Percentiles rank a stretch among this genome's conserved stretches.
Evolutionary conservation across 1,284 basidiomycete species (phyloP).

Genomic region (Polyporus tsugae): DNA sequence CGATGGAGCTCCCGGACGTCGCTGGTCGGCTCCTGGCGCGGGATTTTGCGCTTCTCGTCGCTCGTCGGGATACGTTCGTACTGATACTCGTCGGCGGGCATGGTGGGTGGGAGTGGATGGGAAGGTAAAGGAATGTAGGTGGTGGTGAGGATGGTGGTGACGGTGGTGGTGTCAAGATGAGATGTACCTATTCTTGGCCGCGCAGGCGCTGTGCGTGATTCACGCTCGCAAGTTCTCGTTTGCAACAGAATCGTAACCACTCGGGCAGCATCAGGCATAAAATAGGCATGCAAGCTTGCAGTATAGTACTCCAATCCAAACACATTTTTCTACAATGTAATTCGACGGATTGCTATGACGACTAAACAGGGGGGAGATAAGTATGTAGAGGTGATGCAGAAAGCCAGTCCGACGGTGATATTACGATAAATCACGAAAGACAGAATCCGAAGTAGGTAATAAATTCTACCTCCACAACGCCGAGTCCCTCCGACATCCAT

Average conservation of each 20-base stretch:
- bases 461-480: neutral
- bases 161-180: slow-evolving; percentile 11
- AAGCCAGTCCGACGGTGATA: neutral
- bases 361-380: neutral
- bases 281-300: neutral
- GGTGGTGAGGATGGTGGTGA: neutral
- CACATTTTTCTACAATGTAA: neutral
- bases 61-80: slow-evolving; percentile 28
- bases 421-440: neutral
- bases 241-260: neutral
- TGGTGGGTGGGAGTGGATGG: neutral
- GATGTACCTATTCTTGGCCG: neutral
- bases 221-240: neutral
- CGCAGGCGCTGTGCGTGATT: neutral
- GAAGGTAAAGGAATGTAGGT: neutral
- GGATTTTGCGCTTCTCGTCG: slow-evolving; percentile 21
- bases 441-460: neutral
- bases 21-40: slow-evolving; percentile 37
- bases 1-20: slow-evolving; percentile 38
- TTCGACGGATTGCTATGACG: neutral
- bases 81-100: slow-evolving; percentile 25
- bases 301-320: neutral
- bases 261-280: neutral
- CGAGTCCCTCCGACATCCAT: neutral
- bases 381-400: neutral